A percentile compares a stretch with the other conserved stretches of the same genome.
Conservation (phyloP, 129 eudicot species). For the Oenanthe sinensis region DNA sequence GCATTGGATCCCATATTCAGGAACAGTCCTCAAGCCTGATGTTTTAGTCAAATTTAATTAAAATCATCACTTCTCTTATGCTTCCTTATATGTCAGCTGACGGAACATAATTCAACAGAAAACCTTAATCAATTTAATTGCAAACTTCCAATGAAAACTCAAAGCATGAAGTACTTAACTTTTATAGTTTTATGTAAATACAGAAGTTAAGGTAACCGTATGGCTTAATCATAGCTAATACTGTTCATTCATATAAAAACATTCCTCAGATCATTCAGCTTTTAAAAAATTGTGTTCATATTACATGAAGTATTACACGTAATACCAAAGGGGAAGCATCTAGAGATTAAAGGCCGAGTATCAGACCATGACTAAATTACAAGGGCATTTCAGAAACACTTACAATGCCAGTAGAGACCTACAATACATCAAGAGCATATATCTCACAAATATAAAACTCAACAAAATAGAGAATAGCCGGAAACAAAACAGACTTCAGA, state of each 20-base stretch:
- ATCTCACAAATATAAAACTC: not conserved
- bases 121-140: not conserved
- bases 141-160: not conserved
- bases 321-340: not conserved
- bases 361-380: not conserved
- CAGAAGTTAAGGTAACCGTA: not conserved
- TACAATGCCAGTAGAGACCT: not conserved
- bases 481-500: no score
- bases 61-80: slow-evolving; percentile 9
- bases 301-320: no score
- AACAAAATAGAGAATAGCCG: not conserved
- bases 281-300: no score
- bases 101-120: not conserved
- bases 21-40: slow-evolving; percentile 5
- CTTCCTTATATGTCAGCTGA: slow-evolving; percentile 16
- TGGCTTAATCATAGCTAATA: not conserved
- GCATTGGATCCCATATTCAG: slow-evolving; percentile 32
- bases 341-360: not conserved
- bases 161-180: not conserved
- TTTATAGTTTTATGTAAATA: no score
- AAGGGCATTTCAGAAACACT: not conserved
- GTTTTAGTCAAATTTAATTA: slow-evolving; percentile 6
- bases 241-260: not conserved
- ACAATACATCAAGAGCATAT: not conserved
- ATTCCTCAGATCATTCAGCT: not conserved